These are phyloP conservation scores for Diaporthe citri DNA, from an alignment of 2,329 filamentous ascomycete species.

Conservation along the genomic window DNA sequence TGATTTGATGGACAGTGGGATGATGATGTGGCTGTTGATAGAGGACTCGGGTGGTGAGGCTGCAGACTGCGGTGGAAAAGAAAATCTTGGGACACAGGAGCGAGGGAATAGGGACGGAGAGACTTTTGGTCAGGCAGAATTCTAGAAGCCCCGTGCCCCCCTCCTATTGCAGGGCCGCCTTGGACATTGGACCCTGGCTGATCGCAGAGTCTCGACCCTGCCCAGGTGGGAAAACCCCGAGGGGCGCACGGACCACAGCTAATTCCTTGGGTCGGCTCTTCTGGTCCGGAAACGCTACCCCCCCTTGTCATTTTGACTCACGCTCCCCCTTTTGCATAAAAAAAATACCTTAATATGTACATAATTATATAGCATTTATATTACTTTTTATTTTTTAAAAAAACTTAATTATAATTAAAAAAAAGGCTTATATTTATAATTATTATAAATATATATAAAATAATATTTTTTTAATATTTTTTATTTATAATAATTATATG, in stretches of 20 bases:
- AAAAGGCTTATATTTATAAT: too few relatives aligned
- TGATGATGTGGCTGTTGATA: constrained; percentile 1
- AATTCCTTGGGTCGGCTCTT: constrained; percentile 11
- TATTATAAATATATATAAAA: too few relatives aligned
- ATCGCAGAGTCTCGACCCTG: constrained; percentile 29
- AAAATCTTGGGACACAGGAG: not conserved
- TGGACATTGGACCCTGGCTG: constrained; percentile 5
- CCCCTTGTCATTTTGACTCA: too few relatives aligned
- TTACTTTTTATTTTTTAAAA: too few relatives aligned
- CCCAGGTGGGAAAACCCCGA: not conserved
- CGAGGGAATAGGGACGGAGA: not conserved
- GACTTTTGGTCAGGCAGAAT: constrained; percentile 35
- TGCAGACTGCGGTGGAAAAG: not conserved
- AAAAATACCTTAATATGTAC: too few relatives aligned
- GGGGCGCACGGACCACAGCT: constrained; percentile 33
- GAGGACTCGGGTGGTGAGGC: not conserved
- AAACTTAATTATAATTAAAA: too few relatives aligned
- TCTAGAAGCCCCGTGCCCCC: constrained; percentile 15
- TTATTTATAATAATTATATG: too few relatives aligned
- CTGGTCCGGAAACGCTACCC: too few relatives aligned
- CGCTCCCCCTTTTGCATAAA: too few relatives aligned
- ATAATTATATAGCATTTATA: too few relatives aligned
- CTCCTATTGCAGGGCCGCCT: not conserved
- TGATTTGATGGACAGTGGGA: not conserved
- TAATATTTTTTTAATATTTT: too few relatives aligned